phyloP scores from a whole-genome alignment of 2,329 filamentous ascomycete species.

The Fusarium sp. region DNA sequence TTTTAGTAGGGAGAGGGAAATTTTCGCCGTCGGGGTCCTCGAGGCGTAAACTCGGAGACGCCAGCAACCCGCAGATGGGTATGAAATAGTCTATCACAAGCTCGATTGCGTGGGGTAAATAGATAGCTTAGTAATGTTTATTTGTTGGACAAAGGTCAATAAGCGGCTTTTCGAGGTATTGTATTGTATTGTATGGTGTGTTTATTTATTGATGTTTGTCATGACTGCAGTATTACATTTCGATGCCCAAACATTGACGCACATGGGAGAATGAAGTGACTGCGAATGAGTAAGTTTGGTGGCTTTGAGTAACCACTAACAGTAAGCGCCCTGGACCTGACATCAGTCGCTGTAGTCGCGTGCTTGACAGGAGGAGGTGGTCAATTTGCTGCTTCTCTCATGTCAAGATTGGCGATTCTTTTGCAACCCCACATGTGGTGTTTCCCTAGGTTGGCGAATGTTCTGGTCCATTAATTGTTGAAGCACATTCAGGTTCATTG shows the following conservation, averaged over 20 bases:
- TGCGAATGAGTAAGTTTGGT: neutral
- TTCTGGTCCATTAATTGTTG: neutral
- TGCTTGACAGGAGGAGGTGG: constrained; percentile 19
- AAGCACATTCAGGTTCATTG: neutral
- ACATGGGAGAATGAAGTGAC: neutral
- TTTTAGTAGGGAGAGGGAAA: constrained; percentile 36
- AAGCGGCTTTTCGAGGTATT: neutral
- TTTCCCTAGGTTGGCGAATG: neutral
- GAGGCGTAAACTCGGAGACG: constrained; percentile 44
- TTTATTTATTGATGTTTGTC: constrained; percentile 5
- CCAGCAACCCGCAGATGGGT: constrained; percentile 30
- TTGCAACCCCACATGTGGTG: neutral
- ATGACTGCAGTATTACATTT: constrained; percentile 1
- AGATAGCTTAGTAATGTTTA: constrained; percentile 34
- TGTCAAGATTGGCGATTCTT: neutral
- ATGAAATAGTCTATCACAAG: constrained; percentile 44
- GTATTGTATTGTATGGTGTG: neutral
- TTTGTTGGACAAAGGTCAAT: neutral
- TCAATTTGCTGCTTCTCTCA: constrained; percentile 16
- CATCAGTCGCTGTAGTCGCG: constrained; percentile 20
- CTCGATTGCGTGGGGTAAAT: constrained; percentile 33
- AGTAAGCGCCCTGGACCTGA: neutral
- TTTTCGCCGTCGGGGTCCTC: constrained; percentile 41
- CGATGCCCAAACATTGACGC: constrained; percentile 1
- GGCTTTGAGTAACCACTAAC: neutral